phyloP scores from a whole-genome alignment of 176 grass and related monocot species.

The Guadua angustifolia region DNA sequence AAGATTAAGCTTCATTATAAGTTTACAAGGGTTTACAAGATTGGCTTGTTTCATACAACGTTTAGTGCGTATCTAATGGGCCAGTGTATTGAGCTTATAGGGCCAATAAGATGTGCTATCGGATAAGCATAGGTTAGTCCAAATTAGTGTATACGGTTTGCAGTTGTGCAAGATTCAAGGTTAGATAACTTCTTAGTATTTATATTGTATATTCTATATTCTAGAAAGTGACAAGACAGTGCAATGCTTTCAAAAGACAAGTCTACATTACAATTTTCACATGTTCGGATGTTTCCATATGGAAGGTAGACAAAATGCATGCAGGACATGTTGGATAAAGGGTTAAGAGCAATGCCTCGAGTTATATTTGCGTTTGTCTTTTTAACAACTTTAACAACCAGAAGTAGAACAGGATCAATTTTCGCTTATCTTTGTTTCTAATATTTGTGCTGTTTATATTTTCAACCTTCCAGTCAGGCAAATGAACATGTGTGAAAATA shows the following conservation, averaged over 20 bases:
- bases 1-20: conserved; percentile 7
- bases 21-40: not conserved
- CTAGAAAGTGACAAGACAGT: not conserved
- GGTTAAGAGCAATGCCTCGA: not conserved
- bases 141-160: not conserved
- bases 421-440: not conserved
- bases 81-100: not conserved
- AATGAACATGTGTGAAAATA: not conserved
- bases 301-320: not conserved
- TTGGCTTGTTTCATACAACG: not conserved
- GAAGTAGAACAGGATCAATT: not conserved
- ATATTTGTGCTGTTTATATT: not conserved
- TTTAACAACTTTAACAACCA: too few relatives aligned
- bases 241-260: not conserved
- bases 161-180: conserved; percentile 3
- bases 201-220: not conserved
- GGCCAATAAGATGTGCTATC: not conserved
- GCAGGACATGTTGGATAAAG: not conserved
- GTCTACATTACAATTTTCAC: not conserved
- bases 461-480: not conserved
- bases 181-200: not conserved
- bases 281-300: not conserved
- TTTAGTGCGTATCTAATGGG: not conserved
- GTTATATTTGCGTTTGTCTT: not conserved
- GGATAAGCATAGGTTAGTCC: not conserved